Conservation (phyloP, 2,329 filamentous ascomycete genomes). For the Neopestalotiopsis sp. region DNA sequence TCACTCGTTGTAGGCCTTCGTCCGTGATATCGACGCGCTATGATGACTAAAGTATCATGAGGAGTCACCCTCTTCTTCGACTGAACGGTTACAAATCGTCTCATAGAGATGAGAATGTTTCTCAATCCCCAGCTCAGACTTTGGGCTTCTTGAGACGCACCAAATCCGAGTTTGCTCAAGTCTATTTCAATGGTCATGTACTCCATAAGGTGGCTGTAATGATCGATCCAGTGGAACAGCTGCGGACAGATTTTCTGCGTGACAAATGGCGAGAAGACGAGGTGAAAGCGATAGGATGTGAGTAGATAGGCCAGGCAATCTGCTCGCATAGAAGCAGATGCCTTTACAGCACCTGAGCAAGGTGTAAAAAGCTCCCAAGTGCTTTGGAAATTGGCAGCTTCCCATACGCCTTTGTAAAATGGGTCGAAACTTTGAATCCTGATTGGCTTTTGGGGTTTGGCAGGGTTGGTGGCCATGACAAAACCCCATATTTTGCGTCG, state of each 20-base stretch:
- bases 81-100: conserved; percentile 6
- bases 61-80: not conserved
- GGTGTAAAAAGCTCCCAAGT: not conserved
- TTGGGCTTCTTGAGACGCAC: conserved; percentile 5
- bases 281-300: conserved; percentile 16
- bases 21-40: conserved; percentile 20
- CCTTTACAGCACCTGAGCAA: not conserved
- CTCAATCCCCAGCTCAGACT: conserved; percentile 1
- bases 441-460: not conserved
- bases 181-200: conserved; percentile 17
- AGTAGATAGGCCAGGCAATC: conserved; percentile 15
- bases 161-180: conserved; percentile 19
- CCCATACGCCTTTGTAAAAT: conserved; percentile 16
- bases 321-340: conserved; percentile 11
- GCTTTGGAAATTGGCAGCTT: conserved; percentile 5
- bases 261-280: conserved; percentile 18
- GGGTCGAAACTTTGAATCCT: conserved; percentile 11
- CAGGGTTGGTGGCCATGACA: conserved; percentile 2
- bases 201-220: conserved; percentile 17
- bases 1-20: not conserved
- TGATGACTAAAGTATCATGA: conserved; percentile 12
- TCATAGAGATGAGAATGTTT: not conserved
- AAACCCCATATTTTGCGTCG: conserved; percentile 15
- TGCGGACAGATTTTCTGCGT: conserved; percentile 9
- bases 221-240: conserved; percentile 17